phyloP scores from a whole-genome alignment of 2,329 filamentous ascomycete species.

The Calonectria pseudoreteaudii region DNA sequence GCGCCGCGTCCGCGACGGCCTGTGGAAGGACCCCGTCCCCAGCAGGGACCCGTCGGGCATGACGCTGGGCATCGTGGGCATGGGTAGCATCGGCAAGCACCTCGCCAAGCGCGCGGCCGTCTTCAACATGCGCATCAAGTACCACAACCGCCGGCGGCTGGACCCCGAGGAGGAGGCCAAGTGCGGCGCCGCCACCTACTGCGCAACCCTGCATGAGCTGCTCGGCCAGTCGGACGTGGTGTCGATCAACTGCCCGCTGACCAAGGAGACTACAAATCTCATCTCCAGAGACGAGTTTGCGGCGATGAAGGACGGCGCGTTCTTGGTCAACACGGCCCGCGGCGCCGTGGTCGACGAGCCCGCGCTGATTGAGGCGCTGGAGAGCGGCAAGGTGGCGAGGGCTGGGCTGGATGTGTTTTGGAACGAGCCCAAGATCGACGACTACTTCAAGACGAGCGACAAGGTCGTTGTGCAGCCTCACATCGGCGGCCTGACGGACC shows the following conservation, averaged over 20 bases:
- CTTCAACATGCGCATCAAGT: conserved; percentile 58
- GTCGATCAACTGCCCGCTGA: conserved; percentile 55
- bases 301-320: conserved; percentile 59
- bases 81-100: conserved; percentile 60
- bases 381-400: conserved; percentile 57
- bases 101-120: conserved; percentile 52
- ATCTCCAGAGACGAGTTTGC: conserved; percentile 55
- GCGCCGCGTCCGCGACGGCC: conserved; percentile 49
- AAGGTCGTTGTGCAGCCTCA: conserved; percentile 59
- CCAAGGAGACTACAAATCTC: conserved; percentile 51
- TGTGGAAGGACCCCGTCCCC: conserved; percentile 52
- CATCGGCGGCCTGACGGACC: conserved; percentile 57
- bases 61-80: conserved; percentile 60
- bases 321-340: conserved; percentile 64
- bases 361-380: conserved; percentile 59
- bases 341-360: conserved; percentile 62
- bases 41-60: conserved; percentile 56
- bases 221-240: conserved; percentile 56
- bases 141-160: conserved; percentile 55
- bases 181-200: conserved; percentile 52
- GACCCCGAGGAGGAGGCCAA: conserved; percentile 48
- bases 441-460: conserved; percentile 54
- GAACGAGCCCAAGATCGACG: conserved; percentile 56
- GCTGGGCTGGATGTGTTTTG: conserved; percentile 62
- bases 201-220: conserved; percentile 51